phyloP scores from a whole-genome alignment of 305 asterid genomes.

The Rubia occidens region DNA sequence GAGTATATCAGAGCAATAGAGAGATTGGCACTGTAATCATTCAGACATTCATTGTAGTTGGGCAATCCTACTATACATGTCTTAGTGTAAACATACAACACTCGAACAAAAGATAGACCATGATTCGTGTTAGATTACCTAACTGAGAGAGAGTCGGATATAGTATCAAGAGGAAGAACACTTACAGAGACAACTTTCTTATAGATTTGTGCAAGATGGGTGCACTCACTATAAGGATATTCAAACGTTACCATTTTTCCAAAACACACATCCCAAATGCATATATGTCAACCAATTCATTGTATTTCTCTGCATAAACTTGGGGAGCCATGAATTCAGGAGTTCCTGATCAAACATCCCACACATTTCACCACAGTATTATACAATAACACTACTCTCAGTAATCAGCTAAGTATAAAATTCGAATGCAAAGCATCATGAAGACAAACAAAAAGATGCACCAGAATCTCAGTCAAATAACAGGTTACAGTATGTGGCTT shows the following conservation, averaged over 20 bases:
- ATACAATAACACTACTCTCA: background rate
- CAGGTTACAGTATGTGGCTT: background rate
- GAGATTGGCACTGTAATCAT: no score
- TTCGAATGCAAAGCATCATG: background rate
- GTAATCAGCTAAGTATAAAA: background rate
- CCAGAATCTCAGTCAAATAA: background rate
- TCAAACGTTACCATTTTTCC: constrained; percentile 86
- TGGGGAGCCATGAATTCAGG: constrained; percentile 92
- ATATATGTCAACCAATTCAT: constrained; percentile 71
- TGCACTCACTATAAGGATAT: constrained; percentile 83
- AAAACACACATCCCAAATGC: constrained; percentile 83
- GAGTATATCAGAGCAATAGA: no score
- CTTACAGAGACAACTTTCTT: constrained; percentile 79
- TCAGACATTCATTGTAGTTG: no score
- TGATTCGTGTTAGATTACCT: constrained; percentile 9
- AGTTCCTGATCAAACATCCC: constrained; percentile 43
- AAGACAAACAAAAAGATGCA: background rate
- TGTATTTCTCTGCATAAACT: constrained; percentile 72
- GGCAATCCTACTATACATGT: no score
- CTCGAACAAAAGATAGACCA: no score
- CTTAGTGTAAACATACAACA: no score
- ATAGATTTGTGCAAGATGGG: constrained; percentile 77
- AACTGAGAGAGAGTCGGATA: background rate
- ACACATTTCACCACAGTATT: background rate
- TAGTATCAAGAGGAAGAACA: constrained; percentile 2